Conservation (phyloP, 2,329 filamentous ascomycete genomes). For the Plenodomus tracheiphilus region DNA sequence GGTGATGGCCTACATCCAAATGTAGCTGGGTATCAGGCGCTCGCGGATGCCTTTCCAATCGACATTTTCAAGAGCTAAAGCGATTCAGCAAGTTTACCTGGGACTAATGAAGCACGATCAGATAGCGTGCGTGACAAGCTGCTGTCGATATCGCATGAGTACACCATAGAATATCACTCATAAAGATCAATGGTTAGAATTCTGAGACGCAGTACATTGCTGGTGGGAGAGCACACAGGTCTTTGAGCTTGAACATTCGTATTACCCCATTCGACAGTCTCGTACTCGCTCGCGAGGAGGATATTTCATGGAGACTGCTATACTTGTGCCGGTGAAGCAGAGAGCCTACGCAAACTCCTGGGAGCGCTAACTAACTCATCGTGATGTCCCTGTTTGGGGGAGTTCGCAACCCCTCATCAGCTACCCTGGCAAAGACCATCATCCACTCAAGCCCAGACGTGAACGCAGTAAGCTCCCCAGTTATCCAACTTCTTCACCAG, state of each 20-base stretch:
- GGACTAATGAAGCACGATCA: not conserved
- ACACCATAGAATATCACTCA: no score
- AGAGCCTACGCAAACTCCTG: no score
- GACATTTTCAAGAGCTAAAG: constrained; percentile 50
- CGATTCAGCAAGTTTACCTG: not conserved
- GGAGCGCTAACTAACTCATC: not conserved
- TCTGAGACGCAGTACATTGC: no score
- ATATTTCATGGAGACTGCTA: no score
- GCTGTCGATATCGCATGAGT: not conserved
- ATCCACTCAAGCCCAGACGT: not conserved
- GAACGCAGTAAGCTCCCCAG: not conserved
- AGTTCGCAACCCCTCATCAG: not conserved
- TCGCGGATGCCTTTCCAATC: constrained; percentile 63
- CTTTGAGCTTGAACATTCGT: no score
- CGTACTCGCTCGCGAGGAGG: no score
- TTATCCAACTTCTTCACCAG: not conserved
- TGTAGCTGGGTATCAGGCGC: constrained; percentile 60
- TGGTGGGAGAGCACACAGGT: no score
- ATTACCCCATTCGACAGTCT: no score
- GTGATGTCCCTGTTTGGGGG: not conserved
- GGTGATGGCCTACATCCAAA: constrained; percentile 69
- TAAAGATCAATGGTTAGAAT: no score
- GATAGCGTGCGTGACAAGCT: not conserved
- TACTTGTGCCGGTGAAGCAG: no score
- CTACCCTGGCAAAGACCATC: not conserved